Percentiles rank a stretch among this genome's conserved stretches.
Conservation (phyloP, 2,329 filamentous ascomycete genomes). For the Fusarium equiseti region DNA sequence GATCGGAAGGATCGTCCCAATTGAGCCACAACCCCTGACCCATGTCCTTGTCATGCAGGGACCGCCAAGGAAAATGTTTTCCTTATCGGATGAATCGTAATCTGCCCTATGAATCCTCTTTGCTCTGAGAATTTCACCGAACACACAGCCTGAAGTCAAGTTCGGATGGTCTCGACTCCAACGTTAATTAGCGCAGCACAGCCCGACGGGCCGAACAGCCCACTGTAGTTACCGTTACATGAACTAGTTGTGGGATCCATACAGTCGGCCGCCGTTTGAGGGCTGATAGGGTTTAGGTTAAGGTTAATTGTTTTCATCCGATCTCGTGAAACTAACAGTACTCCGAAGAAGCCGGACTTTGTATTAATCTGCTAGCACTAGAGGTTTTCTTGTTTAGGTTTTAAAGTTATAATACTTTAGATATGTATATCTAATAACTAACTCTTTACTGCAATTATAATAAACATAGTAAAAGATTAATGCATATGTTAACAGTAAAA, state of each 20-base stretch:
- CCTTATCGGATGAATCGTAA: background rate
- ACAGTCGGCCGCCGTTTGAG: background rate
- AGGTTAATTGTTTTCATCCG: background rate
- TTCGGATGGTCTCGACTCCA: background rate
- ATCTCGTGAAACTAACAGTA: background rate
- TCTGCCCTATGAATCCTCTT: background rate
- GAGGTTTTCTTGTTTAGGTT: too few relatives aligned
- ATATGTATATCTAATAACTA: too few relatives aligned
- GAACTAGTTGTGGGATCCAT: background rate
- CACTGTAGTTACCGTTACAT: background rate
- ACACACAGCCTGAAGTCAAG: background rate
- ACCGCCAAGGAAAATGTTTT: background rate
- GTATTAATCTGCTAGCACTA: too few relatives aligned
- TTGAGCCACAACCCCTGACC: background rate
- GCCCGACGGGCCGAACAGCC: background rate
- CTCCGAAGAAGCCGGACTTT: background rate
- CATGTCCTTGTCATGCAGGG: background rate
- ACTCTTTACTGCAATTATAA: too few relatives aligned
- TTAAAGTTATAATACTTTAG: too few relatives aligned
- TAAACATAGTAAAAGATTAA: too few relatives aligned
- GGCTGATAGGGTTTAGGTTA: background rate
- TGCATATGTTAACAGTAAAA: too few relatives aligned
- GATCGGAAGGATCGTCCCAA: constrained; percentile 1
- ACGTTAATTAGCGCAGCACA: background rate
- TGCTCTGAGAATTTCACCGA: background rate